Base-by-base conservation (phyloP, 2,329 filamentous ascomycete genomes). In the Xylaria sp. region DNA sequence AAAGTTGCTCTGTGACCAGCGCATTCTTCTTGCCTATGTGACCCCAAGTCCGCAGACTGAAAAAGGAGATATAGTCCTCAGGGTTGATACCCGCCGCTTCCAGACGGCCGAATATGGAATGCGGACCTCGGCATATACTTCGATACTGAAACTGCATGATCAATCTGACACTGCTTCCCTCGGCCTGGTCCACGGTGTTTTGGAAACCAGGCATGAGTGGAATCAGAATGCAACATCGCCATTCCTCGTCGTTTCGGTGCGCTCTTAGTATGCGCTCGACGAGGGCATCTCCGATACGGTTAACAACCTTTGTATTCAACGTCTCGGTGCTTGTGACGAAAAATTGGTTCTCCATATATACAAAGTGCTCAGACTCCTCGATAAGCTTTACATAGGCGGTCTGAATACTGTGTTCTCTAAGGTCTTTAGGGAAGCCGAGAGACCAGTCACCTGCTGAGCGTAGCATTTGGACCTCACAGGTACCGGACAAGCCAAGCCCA, bases 291-390 rank as follows among this genome's bases (percentile, higher is more conserved):
- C 95, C 95, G 73, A 99, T 97, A 72, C 91, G 90, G 79, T 99
- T 99, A 78, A 93, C 88, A 70, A 99, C 96, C 77, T 90, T 93
- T 13, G 91, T 93, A 60, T 92, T 92, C 74, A 97, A 90, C 5
- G 94, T 94, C 76, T 96, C 92, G 59, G 93, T 96, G 72, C 93
- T 97, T 41, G 93, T 97, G 79, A 99, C 92, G 83, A 97, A 99
- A 81, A 98, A 99, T 77, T 99, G 96, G 77, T 99, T 99, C 79
- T 99, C 96, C 72, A 98, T 97, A 80, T 99, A 98, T 60, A 98
- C 93, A 76, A 97, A 97, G 79, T 98, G 96, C 56, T 99, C 93
- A 1, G 94, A 97, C 71, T 95, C 91, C 72, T 96, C 91, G 73
- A 99, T 99, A 84, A 97, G 89, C 78, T 97, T 96, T 73, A 97